These are phyloP conservation scores for Paramecium pentaurelia DNA, from an alignment of 73 alveolate species.

Conservation along the genomic window DNA sequence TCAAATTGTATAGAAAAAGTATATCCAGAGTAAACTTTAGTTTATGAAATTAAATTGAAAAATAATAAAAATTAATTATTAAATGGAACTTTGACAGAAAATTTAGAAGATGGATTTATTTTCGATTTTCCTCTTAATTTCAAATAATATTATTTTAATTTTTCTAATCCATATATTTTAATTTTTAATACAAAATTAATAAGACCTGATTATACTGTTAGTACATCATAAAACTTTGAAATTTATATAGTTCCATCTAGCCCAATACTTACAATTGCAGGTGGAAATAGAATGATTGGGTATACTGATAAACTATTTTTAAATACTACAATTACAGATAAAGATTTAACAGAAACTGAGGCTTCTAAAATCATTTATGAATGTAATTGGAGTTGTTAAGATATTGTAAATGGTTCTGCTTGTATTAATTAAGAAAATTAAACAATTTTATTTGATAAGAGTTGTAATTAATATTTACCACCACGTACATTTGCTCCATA, in stretches of 20 bases:
- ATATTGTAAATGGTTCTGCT: not conserved
- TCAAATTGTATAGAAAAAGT: not conserved
- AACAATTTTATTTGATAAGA: not conserved
- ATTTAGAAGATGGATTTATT: not conserved
- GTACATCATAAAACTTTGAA: not conserved
- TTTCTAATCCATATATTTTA: not conserved
- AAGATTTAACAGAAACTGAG: not conserved
- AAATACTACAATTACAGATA: not conserved
- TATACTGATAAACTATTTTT: not conserved
- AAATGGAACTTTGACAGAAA: not conserved
- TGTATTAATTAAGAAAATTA: not conserved
- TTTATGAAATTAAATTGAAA: not conserved
- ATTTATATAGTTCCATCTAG: not conserved
- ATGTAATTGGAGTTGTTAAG: not conserved
- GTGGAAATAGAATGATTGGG: slow-evolving; percentile 1
- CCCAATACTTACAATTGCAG: not conserved
- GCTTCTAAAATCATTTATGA: not conserved
- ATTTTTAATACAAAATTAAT: not conserved
- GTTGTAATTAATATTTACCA: not conserved
- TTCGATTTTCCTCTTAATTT: not conserved
- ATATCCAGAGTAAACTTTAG: not conserved
- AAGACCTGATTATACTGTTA: not conserved
- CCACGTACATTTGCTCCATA: not conserved
- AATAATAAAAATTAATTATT: not conserved
- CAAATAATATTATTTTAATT: not conserved